Base-by-base conservation (phyloP, 176 grass and related monocot species). In the Cymbopogon citratus region DNA sequence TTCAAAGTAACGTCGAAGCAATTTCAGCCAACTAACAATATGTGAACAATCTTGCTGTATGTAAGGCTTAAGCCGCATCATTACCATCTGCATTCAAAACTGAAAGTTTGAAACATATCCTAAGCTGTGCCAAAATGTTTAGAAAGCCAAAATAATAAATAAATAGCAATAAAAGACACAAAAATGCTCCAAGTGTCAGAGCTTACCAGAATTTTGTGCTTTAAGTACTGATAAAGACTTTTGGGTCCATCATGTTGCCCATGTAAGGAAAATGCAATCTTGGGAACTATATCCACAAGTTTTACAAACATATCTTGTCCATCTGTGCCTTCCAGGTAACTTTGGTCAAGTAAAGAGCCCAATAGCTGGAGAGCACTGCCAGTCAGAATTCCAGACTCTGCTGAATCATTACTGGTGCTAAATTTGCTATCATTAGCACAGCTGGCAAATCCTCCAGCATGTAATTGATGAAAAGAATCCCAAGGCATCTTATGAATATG, bases 361-460 rank as follows among this genome's bases (percentile, higher is more conserved):
- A 98, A 24, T 24, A 98, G 85, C 61, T 98, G 95, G 88, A 95
- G 90, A 76, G 95, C 74, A 80, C 83, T 76, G 29, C 86, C 89
- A 63, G 73, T 52, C 77, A 98, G 72, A 81, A 93, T 73, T 78
- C 52, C 54, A 72, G 71, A 84, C 67, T 65, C 66, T 80, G 66
- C 39, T 57, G 25, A 80, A 74, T 63, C 71, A 73, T 59, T 76
- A 73, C 45, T 77, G 64, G 35, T 57, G 19, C 26, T 66, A 69
- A 67, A 61, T 75, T n/a, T 66, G 24, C 16, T 40, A 84, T 81
- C 59, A n/a, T 54, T 81, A 34, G 8, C 60, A 84, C 23, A 39
- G 35, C 6, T 84, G 33, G 59, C 74, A 66, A 33, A 16, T 69
- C 78, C 76, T 63, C 64, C 15, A 51, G 74, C 49, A 85, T 83